Conservation (phyloP, 352 stramenopile genomes). For the Pythium coloratum region DNA sequence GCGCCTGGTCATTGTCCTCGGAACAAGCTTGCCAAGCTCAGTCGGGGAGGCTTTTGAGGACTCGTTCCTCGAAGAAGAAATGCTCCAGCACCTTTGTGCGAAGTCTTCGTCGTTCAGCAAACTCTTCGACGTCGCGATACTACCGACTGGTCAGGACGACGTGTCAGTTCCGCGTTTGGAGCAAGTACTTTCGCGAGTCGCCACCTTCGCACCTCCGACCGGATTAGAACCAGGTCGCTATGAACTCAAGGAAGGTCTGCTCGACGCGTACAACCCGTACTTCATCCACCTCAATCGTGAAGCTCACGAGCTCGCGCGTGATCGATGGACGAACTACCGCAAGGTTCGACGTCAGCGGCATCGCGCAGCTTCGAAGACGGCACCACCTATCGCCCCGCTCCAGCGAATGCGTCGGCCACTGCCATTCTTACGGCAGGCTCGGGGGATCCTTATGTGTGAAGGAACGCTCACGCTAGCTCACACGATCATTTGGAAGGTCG, state of each 20-base stretch:
- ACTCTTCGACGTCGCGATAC: constrained; percentile 74
- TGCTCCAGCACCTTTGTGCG: constrained; percentile 82
- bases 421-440: constrained; percentile 52
- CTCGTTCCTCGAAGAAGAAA: constrained; percentile 78
- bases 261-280: constrained; percentile 87
- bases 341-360: constrained; percentile 43
- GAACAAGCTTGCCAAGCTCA: constrained; percentile 68
- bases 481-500: constrained; percentile 63
- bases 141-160: constrained; percentile 83
- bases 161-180: constrained; percentile 69
- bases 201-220: constrained; percentile 69
- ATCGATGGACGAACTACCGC: constrained; percentile 79
- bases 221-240: constrained; percentile 81
- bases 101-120: constrained; percentile 84
- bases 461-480: constrained; percentile 67
- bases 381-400: constrained; percentile 29
- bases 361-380: constrained; percentile 9
- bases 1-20: constrained; percentile 73
- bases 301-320: constrained; percentile 75
- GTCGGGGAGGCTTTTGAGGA: constrained; percentile 65
- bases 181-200: constrained; percentile 57
- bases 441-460: constrained; percentile 65
- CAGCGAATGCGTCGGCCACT: constrained; percentile 29
- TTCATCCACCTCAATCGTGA: constrained; percentile 86
- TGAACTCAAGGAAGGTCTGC: constrained; percentile 65